Conservation (phyloP, 2,329 filamentous ascomycete species). For the Exophiala sp. region DNA sequence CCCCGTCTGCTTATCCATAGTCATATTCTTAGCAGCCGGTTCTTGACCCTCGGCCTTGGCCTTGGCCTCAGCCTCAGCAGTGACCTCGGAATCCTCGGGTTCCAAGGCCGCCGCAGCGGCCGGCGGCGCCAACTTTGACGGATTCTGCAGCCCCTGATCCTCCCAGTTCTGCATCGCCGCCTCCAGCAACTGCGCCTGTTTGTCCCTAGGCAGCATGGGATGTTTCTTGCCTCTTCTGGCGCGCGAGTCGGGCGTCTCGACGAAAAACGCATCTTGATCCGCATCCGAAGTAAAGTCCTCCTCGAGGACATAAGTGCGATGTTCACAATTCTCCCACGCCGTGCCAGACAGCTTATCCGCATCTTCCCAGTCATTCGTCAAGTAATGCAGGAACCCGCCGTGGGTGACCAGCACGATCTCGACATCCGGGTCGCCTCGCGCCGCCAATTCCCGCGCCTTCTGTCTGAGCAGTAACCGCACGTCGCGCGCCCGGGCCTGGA, state of each 20-base stretch:
- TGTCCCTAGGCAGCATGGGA: slow-evolving; percentile 31
- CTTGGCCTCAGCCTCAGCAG: background rate
- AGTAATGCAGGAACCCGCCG: slow-evolving; percentile 75
- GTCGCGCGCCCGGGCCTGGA: slow-evolving; percentile 56
- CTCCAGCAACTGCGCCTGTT: slow-evolving; percentile 33
- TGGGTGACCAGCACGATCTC: slow-evolving; percentile 75
- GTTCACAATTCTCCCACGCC: slow-evolving; percentile 69
- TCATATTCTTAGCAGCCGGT: slow-evolving; percentile 11
- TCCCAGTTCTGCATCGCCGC: slow-evolving; percentile 40
- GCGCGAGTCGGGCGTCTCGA: slow-evolving; percentile 41
- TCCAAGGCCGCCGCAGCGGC: background rate
- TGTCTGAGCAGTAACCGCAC: slow-evolving; percentile 55
- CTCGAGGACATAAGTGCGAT: slow-evolving; percentile 60
- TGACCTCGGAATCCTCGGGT: background rate
- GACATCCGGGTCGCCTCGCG: slow-evolving; percentile 47
- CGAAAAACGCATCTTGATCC: slow-evolving; percentile 38
- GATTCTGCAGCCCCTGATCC: slow-evolving; percentile 37
- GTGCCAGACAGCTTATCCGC: slow-evolving; percentile 41
- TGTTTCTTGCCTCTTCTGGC: slow-evolving; percentile 36
- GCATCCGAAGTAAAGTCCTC: slow-evolving; percentile 39
- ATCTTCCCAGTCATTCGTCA: slow-evolving; percentile 74
- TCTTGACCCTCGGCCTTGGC: slow-evolving; percentile 2
- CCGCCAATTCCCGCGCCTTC: slow-evolving; percentile 54
- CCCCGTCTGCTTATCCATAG: background rate
- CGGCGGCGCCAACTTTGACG: slow-evolving; percentile 6